phyloP scores from a whole-genome alignment of 139 green algal species.

The Gonium pectorale region DNA sequence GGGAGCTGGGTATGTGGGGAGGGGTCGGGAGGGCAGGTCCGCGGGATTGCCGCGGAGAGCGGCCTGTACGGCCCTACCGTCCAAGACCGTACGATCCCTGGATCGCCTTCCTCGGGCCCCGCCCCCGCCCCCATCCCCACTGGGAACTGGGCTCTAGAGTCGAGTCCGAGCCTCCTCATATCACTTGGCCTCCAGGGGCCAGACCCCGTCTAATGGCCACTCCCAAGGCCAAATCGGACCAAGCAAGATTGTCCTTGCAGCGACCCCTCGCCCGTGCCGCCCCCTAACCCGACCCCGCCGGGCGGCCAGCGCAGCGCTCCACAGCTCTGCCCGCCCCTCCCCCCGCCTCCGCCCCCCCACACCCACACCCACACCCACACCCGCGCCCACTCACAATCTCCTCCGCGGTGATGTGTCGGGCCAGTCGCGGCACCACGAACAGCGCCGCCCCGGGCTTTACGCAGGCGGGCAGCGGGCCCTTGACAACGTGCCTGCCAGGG shows the following conservation, averaged over 20 bases:
- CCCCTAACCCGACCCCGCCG: no score
- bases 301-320: no score
- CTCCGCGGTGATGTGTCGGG: constrained; percentile 23
- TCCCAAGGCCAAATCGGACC: no score
- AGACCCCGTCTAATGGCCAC: no score
- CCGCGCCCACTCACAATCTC: constrained; percentile 35
- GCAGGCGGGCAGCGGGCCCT: constrained; percentile 6
- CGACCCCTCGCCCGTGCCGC: no score
- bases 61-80: no score
- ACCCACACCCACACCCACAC: constrained; percentile 20
- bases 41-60: no score
- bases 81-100: no score
- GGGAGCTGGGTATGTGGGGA: not conserved
- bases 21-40: not conserved
- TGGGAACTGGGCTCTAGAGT: no score
- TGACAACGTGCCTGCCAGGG: not conserved
- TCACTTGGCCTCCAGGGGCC: no score
- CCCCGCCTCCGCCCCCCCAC: not conserved
- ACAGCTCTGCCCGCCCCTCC: not conserved
- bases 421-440: not conserved
- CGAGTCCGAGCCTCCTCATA: no score
- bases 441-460: constrained; percentile 43
- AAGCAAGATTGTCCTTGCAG: no score
- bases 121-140: not conserved
- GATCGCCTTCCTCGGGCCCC: not conserved